Evolutionary conservation across 257 asterid genomes (phyloP).

Genomic region (Ocimum tenuiflorum): DNA sequence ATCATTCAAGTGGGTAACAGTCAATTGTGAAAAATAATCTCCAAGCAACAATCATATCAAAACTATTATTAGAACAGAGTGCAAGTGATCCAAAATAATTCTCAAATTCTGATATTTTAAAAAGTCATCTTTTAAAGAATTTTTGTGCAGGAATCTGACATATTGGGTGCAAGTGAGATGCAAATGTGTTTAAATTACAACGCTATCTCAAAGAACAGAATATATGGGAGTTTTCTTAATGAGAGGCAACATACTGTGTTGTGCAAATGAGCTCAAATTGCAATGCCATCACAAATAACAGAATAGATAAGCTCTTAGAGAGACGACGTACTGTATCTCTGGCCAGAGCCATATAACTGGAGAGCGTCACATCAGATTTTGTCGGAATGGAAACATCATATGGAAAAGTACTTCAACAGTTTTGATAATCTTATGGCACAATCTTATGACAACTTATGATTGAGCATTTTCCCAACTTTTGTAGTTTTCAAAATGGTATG

Average conservation of each 20-base stretch:
- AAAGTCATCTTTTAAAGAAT: too few relatives aligned
- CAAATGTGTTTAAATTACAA: too few relatives aligned
- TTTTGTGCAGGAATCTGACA: too few relatives aligned
- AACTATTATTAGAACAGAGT: background rate
- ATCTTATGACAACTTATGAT: background rate
- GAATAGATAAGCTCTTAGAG: background rate
- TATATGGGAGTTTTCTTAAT: too few relatives aligned
- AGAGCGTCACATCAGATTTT: too few relatives aligned
- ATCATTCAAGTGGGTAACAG: background rate
- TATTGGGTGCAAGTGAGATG: too few relatives aligned
- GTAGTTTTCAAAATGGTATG: background rate
- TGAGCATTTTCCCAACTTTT: background rate
- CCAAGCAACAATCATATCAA: background rate
- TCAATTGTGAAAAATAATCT: background rate
- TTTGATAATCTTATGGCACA: background rate
- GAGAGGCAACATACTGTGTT: too few relatives aligned
- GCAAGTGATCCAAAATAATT: too few relatives aligned
- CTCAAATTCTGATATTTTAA: too few relatives aligned
- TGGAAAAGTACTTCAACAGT: background rate
- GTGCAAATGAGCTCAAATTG: background rate
- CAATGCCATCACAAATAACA: background rate
- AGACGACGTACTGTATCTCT: too few relatives aligned
- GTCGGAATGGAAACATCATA: background rate
- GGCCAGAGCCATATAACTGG: too few relatives aligned
- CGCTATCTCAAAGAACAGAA: too few relatives aligned